Base-by-base conservation (phyloP, 139 green algal species). In the Chlamydomonas applanata region DNA sequence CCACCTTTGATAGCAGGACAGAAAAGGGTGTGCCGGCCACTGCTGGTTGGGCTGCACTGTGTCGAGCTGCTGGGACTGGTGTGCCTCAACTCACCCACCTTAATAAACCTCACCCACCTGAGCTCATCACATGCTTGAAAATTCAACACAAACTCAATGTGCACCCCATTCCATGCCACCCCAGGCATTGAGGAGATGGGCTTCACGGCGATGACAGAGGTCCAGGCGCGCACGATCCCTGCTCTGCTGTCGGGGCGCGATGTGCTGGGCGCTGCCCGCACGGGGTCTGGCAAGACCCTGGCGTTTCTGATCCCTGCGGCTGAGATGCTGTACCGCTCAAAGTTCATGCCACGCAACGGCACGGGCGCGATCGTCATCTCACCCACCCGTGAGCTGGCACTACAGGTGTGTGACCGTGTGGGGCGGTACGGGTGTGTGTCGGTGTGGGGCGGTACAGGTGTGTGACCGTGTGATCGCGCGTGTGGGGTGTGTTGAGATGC, bases 221-320 rank as follows among this genome's bases (percentile, higher is more conserved):
- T 99, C 35, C 96, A 99, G 82, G 96, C 96, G 40, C 81, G 93
- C 33, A 96, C 91, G 44, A 97, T 99, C 20, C 96, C 96, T 0
- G 91, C 89, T 17, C 84, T 98, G 56, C 85, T 99, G 63, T 82
- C 89, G 11, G 96, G 96, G 1, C 76, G 90, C 22, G 96, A 99
- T 75, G 86, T 99, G 53, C 89, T 99, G 66, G 96, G 92, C 3
- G 94, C 95, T 3, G 96, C 96, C 13, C 87, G 94, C 25, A 99
- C 96, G 64, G 95, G 96, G 7, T 97, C 91, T n/a, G 96, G 96
- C 57, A 99, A 99, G 86, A 99, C 96, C 25, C 85, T 99, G 11
- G 96, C 96, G 2, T 99, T 99, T 73, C 85, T 99, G 27, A 92
- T 99, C 33, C 96, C 96, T 11, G 85, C 79, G 27, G 76, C 92